phyloP scores from a whole-genome alignment of 805 yeast genomes.

The Grigorovia transvaalensis region DNA sequence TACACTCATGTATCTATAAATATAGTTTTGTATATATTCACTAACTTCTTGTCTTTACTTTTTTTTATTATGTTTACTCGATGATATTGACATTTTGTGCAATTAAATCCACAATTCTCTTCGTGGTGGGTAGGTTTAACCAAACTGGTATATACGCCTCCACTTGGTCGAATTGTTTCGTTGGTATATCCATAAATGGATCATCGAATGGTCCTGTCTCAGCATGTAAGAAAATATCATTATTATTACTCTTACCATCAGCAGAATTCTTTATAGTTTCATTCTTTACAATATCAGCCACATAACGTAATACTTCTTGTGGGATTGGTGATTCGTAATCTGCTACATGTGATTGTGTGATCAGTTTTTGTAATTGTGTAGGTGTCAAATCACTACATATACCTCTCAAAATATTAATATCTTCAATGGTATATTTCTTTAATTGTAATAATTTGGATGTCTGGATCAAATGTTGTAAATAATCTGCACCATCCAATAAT shows the following conservation, averaged over 20 bases:
- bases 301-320: slow-evolving; percentile 64
- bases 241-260: slow-evolving; percentile 36
- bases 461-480: slow-evolving; percentile 79
- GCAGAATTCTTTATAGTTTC: slow-evolving; percentile 32
- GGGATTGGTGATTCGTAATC: slow-evolving; percentile 92
- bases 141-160: slow-evolving; percentile 93
- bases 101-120: slow-evolving; percentile 80
- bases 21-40: too few species aligned
- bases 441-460: slow-evolving; percentile 89
- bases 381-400: slow-evolving; percentile 92
- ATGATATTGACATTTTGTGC: slow-evolving; percentile 65
- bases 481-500: slow-evolving; percentile 74
- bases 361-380: slow-evolving; percentile 86
- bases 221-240: slow-evolving; percentile 59
- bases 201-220: slow-evolving; percentile 71
- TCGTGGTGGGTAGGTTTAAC: slow-evolving; percentile 79
- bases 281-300: slow-evolving; percentile 69
- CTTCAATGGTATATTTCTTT: slow-evolving; percentile 79
- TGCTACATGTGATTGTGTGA: slow-evolving; percentile 80
- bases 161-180: slow-evolving; percentile 68
- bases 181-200: slow-evolving; percentile 65
- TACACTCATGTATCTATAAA: too few species aligned
- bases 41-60: background rate
- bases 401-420: slow-evolving; percentile 84
- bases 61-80: slow-evolving; percentile 2